Evolutionary conservation across 257 asterid species (phyloP).

Genomic region (Solanum paucissectum): DNA sequence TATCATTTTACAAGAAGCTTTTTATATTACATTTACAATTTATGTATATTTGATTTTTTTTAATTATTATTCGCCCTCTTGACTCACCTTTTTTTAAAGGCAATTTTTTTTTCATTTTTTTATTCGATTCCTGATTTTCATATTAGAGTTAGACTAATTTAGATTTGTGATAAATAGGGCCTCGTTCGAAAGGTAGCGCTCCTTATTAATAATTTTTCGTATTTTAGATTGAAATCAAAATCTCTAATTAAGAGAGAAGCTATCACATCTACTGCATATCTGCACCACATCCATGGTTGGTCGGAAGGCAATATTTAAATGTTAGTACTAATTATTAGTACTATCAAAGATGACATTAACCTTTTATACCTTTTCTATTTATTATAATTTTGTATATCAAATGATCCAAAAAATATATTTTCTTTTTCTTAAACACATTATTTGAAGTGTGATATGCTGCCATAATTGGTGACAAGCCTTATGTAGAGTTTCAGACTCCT

Average conservation of each 20-base stretch:
- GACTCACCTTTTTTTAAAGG: background rate
- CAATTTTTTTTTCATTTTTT: too few relatives aligned
- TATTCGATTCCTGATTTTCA: fast-evolving
- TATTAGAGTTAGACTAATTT: too few relatives aligned
- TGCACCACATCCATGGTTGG: too few relatives aligned
- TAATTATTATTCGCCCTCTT: fast-evolving
- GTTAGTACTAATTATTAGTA: background rate
- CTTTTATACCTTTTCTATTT: background rate
- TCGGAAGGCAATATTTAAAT: too few relatives aligned
- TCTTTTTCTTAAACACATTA: background rate
- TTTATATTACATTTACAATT: too few relatives aligned
- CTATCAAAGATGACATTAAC: background rate
- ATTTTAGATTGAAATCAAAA: too few relatives aligned
- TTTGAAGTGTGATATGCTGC: background rate
- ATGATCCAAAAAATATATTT: background rate
- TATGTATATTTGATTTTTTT: too few relatives aligned
- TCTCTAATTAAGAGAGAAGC: too few relatives aligned
- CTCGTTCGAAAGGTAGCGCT: background rate
- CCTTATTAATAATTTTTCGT: too few relatives aligned
- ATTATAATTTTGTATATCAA: background rate
- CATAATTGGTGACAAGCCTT: background rate
- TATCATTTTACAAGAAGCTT: background rate
- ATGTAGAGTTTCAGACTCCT: background rate
- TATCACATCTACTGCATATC: too few relatives aligned
- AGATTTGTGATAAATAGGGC: background rate